Base-by-base conservation (phyloP, 306 rosid species). In the Betula pendula region DNA sequence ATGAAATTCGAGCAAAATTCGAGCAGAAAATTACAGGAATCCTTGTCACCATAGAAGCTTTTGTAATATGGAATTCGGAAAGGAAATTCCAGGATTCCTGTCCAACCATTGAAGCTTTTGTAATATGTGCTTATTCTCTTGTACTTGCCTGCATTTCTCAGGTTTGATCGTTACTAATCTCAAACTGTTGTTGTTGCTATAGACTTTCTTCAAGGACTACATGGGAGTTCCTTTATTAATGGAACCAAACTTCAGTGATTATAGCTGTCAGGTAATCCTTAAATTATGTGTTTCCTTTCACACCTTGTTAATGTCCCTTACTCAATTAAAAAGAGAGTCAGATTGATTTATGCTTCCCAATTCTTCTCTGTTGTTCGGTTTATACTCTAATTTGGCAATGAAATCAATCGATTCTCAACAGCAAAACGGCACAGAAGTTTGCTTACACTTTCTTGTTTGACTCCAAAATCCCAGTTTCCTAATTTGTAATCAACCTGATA, bases 221-320 rank as follows among this genome's bases (percentile, higher is more conserved):
- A 95, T 95, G 97, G 97, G 96, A 40, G 91, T 95, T 82, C 96
- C 97, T 19, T 77, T 90, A 67, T 74, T 85, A 38, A 90, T 95
- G 98, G 97, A 95, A 76, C 98, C 98, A 33, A 95, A 95, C 89
- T 92, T 89, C 75, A 80, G 19, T 29, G 98, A 90, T 45, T 90
- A 87, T 70, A 90, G 97, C 78, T 92, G 98, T 77, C 96, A 95
- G 96, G 98, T 95, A 85, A 84, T 78, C 59, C 65, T 11, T 8
- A 17, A 11, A 14, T 62, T 62, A 62, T 62, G 3, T 62, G 22
- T 62, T 59, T 62, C 6, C 10, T 14, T 31, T 16, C 43, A 16
- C 68, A 15, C 31, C 68, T 62, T 3, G 1, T n/a, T n/a, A n/a
- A n/a, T n/a, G n/a, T 22, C 6, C 15, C 6, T 16, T 2, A 22